Base-by-base conservation (phyloP, 495 filamentous ascomycete genomes). In the Cercophora newfieldiana region DNA sequence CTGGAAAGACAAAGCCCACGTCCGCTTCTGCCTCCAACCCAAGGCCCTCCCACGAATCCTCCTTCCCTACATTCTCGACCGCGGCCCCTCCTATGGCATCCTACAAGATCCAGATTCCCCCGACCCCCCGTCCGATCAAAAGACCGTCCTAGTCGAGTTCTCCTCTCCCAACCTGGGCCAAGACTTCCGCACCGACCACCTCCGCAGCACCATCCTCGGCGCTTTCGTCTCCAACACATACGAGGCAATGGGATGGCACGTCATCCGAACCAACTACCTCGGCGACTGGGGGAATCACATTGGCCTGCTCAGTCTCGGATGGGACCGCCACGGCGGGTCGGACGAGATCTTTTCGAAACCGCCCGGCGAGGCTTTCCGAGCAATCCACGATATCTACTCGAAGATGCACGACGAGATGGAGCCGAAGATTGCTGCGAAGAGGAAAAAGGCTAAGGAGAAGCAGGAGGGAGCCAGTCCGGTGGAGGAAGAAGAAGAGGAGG, bases 131-230 rank as follows among this genome's bases (percentile, higher is more conserved):
- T 19, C 30, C 7, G 26, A 44, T 1, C 68, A 64, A n/a, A 82
- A 83, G 71, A 79, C 69, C 67, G 72, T 84, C 3, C 69, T 86
- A 25, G 76, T 86, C 18, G 90, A 93, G 74, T 93, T 92, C 75
- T 90, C 88, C 6, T 90, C 87, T 25, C 90, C 90, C 18, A 93
- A 93, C 69, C 90, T 93, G 65, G 89, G 88, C 55, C 91, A 88
- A 70, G 86, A 88, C 14, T 93, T 93, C 26, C 61, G 61, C 29
- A 33, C 61, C 50, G 61, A 63, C 79, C 90, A 93, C 76, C 74
- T 93, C 71, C 81, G 89, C 31, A 90, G 88, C 79, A 92, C 90
- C 22, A 91, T 93, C 71, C 88, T 92, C 55, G 90, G 90, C 65
- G 87, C 87, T 61, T 91, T 90, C 74, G 77, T 92, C 28, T 80